Evolutionary conservation across 2,329 filamentous ascomycete genomes (phyloP).

Genomic region (Ilyonectria robusta): DNA sequence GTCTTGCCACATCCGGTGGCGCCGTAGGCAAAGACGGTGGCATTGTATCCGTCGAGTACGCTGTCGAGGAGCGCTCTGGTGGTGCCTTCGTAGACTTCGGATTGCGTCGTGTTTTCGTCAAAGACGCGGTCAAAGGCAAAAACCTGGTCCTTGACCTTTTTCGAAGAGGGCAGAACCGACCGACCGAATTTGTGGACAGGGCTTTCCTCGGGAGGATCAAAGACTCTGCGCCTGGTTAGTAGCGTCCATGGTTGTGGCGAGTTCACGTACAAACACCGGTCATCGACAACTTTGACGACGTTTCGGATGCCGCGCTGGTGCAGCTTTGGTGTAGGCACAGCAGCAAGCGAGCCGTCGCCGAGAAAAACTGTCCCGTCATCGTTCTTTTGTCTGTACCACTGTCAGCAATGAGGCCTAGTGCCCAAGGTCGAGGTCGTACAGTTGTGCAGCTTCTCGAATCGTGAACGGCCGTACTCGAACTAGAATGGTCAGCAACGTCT

Average conservation of each 20-base stretch:
- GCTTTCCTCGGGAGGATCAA: conserved; percentile 96
- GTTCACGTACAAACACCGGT: conserved; percentile 87
- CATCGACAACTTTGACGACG: conserved; percentile 96
- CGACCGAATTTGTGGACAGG: conserved; percentile 89
- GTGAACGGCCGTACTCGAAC: conserved; percentile 81
- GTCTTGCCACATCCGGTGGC: conserved; percentile 99
- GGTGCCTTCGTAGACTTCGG: conserved; percentile 94
- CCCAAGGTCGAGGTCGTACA: conserved; percentile 64
- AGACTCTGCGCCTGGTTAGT: conserved; percentile 74
- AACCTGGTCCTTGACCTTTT: conserved; percentile 96
- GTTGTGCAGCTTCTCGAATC: conserved; percentile 94
- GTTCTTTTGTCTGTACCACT: conserved; percentile 65
- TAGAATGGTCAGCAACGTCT: conserved; percentile 53
- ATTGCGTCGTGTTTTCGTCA: conserved; percentile 93
- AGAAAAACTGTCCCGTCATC: conserved; percentile 94
- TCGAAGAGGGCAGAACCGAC: conserved; percentile 85
- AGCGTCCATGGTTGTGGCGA: not conserved
- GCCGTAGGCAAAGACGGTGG: conserved; percentile 98
- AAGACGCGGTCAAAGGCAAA: conserved; percentile 98
- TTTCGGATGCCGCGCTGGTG: conserved; percentile 88
- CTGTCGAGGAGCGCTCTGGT: conserved; percentile 92
- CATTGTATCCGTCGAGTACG: conserved; percentile 97
- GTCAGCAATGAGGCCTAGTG: conserved; percentile 27
- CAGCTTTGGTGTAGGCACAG: conserved; percentile 85
- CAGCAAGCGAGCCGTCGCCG: conserved; percentile 97